Evolutionary conservation across 2,329 filamentous ascomycete genomes (phyloP).

Genomic region (Aspergillus uvarum): DNA sequence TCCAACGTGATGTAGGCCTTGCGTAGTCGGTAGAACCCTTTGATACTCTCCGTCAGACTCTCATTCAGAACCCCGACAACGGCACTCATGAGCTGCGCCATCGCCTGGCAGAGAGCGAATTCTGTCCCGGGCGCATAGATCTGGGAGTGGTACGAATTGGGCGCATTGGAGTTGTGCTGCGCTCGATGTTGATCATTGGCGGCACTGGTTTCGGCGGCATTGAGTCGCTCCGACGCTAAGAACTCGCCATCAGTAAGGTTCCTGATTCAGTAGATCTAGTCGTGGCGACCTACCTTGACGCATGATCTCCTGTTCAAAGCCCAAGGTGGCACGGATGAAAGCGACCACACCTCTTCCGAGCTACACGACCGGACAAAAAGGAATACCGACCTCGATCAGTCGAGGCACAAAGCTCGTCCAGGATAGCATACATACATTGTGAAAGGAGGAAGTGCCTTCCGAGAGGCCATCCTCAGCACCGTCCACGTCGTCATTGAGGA

Average conservation of each 20-base stretch:
- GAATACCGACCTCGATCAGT: conserved; percentile 7
- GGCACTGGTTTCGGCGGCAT: conserved; percentile 72
- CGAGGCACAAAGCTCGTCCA: conserved; percentile 4
- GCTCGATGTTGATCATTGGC: conserved; percentile 74
- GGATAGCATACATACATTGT: conserved; percentile 56
- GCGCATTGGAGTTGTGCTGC: conserved; percentile 59
- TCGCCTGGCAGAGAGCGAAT: conserved; percentile 78
- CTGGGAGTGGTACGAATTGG: conserved; percentile 54
- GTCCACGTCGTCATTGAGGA: conserved; percentile 89
- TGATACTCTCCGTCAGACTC: conserved; percentile 85
- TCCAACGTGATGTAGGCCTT: conserved; percentile 86
- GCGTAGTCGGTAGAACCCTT: conserved; percentile 87
- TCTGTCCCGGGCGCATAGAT: conserved; percentile 85
- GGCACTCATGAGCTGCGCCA: conserved; percentile 85
- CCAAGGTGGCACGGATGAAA: conserved; percentile 82
- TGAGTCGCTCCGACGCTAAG: conserved; percentile 66
- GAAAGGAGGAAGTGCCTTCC: conserved; percentile 78
- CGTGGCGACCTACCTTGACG: conserved; percentile 56
- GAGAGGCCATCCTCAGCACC: conserved; percentile 72
- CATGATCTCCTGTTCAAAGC: conserved; percentile 91
- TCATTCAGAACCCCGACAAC: conserved; percentile 89
- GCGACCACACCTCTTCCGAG: conserved; percentile 77
- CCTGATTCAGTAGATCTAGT: neutral
- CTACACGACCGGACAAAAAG: conserved; percentile 39
- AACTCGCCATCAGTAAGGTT: conserved; percentile 18